These are phyloP conservation scores for Termitomyces sp. DNA, from an alignment of 768 basidiomycete species.

Conservation along the genomic window DNA sequence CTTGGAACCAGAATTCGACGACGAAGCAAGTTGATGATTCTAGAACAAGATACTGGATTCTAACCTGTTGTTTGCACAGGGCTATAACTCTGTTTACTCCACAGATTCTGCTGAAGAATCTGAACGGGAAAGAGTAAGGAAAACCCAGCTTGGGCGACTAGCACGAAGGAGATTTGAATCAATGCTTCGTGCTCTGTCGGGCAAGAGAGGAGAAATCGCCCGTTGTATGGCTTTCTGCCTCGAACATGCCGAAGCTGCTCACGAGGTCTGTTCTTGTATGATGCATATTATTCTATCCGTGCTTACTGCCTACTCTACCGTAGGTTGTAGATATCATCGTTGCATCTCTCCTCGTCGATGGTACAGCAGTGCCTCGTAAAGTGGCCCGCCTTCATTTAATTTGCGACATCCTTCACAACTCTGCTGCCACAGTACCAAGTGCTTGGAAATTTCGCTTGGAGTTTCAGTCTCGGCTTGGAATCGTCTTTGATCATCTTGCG, in stretches of 20 bases:
- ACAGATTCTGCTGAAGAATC: constrained; percentile 94
- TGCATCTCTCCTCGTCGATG: constrained; percentile 80
- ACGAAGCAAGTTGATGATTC: constrained; percentile 49
- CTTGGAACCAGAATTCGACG: constrained; percentile 72
- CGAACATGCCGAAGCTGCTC: constrained; percentile 93
- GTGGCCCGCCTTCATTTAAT: constrained; percentile 93
- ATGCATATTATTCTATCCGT: background rate
- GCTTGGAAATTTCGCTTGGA: constrained; percentile 98
- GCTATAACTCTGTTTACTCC: constrained; percentile 84
- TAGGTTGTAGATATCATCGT: constrained; percentile 91
- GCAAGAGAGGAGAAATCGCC: constrained; percentile 86
- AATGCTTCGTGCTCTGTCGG: constrained; percentile 84
- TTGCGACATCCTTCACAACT: constrained; percentile 97
- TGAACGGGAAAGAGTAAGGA: constrained; percentile 78
- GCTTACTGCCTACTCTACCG: background rate
- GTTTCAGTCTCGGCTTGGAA: constrained; percentile 87
- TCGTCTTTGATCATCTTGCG: constrained; percentile 93
- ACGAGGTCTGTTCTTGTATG: constrained; percentile 58
- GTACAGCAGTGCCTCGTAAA: constrained; percentile 97
- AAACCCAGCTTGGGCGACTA: constrained; percentile 72
- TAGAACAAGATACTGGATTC: background rate
- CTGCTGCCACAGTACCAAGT: constrained; percentile 87
- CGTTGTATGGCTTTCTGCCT: constrained; percentile 97
- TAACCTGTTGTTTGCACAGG: constrained; percentile 37
- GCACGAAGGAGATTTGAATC: constrained; percentile 85